phyloP scores from a whole-genome alignment of 139 green algal genomes.

The Astrephomene gubernaculifera region DNA sequence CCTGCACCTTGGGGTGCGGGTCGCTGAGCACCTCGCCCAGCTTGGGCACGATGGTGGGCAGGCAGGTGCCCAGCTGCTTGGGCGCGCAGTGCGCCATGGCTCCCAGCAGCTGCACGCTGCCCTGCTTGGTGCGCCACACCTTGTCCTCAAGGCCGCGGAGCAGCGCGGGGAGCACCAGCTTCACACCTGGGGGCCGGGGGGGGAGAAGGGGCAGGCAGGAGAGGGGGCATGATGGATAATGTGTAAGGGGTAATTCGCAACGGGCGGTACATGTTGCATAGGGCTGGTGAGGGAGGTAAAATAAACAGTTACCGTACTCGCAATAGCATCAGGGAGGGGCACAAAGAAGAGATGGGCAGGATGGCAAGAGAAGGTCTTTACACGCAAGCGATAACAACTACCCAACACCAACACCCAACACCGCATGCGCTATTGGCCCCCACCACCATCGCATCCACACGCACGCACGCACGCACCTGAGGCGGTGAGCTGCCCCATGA shows the following conservation, averaged over 20 bases:
- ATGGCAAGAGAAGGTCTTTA: too few relatives aligned
- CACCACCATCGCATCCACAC: too few relatives aligned
- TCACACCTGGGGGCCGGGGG: conserved; percentile 78
- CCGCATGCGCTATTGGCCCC: too few relatives aligned
- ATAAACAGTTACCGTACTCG: too few relatives aligned
- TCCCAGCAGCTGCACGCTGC: conserved; percentile 94
- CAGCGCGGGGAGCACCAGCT: conserved; percentile 95
- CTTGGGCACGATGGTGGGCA: conserved; percentile 94
- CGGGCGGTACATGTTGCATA: too few relatives aligned
- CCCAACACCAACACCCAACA: too few relatives aligned
- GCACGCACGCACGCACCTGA: conserved; percentile 66
- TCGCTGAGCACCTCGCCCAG: conserved; percentile 84
- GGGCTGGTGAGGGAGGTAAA: too few relatives aligned
- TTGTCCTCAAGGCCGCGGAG: conserved; percentile 91
- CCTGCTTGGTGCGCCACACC: conserved; percentile 97
- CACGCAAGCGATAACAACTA: too few relatives aligned
- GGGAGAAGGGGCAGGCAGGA: not conserved
- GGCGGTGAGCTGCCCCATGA: conserved; percentile 95
- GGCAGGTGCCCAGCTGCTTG: conserved; percentile 91
- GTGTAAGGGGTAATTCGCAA: too few relatives aligned
- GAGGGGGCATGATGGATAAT: too few relatives aligned
- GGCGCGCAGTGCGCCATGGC: conserved; percentile 97
- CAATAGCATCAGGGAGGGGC: too few relatives aligned
- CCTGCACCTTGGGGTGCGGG: conserved; percentile 93
- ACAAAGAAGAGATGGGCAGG: too few relatives aligned